Evolutionary conservation across 202 grass and related monocot genomes (phyloP).

Genomic region (Zizania palustris): DNA sequence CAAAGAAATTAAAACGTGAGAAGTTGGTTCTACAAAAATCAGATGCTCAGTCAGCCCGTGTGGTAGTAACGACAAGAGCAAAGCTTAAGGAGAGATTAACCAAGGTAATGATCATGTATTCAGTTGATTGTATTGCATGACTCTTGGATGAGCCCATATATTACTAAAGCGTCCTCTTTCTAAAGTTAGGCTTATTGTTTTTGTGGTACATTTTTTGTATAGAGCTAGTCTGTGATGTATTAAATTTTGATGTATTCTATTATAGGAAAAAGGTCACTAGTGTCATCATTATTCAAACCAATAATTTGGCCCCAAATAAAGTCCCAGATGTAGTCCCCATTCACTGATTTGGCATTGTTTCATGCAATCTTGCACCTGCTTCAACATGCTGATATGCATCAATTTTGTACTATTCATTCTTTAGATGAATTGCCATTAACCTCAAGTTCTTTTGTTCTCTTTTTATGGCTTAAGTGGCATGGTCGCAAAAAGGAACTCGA

Average conservation of each 20-base stretch:
- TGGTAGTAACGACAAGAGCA: conserved; percentile 45
- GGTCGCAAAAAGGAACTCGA: conserved; percentile 56
- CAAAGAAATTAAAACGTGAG: conserved; percentile 22
- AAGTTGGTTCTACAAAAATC: conserved; percentile 40
- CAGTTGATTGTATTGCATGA: background rate
- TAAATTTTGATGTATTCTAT: background rate
- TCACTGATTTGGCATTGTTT: background rate
- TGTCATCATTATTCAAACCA: background rate
- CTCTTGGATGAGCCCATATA: background rate
- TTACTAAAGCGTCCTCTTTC: background rate
- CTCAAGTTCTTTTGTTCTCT: background rate
- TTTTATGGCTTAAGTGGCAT: conserved; percentile 44
- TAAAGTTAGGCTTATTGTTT: conserved; percentile 7
- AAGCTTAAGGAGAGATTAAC: conserved; percentile 72
- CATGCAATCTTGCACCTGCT: background rate
- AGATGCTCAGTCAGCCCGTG: conserved; percentile 21
- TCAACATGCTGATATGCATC: background rate
- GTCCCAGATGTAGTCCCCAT: background rate
- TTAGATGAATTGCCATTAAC: conserved; percentile 1
- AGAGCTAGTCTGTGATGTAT: background rate
- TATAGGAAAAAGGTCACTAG: background rate
- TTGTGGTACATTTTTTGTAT: background rate
- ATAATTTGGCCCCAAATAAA: background rate
- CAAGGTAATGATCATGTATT: conserved; percentile 57
- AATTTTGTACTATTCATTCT: background rate